Percentiles rank a stretch among this genome's conserved stretches.
Evolutionary conservation across 495 filamentous ascomycete species (phyloP).

Genomic region (Penicillium odoratum): DNA sequence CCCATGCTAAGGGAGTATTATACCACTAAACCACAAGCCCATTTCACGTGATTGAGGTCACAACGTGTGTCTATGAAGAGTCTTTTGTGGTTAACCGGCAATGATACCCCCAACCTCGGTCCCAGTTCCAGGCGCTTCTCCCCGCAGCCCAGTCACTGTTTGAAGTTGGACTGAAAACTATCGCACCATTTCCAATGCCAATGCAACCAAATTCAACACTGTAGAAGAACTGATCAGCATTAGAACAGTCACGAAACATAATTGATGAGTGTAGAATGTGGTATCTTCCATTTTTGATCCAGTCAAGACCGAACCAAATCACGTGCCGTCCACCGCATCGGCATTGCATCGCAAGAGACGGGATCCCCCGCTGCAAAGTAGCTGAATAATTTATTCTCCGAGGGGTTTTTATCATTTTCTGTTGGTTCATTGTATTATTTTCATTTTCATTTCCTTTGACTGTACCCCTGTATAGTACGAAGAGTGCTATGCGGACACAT

Average conservation of each 20-base stretch:
- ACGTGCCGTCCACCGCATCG: neutral
- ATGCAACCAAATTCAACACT: too few species aligned
- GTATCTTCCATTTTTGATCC: neutral
- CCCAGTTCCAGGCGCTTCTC: too few species aligned
- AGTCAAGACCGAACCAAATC: neutral
- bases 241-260: too few species aligned
- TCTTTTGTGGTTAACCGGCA: too few species aligned
- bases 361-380: neutral
- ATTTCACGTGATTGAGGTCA: neutral
- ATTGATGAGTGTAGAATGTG: too few species aligned
- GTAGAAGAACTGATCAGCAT: too few species aligned
- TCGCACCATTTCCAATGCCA: too few species aligned
- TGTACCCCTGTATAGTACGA: neutral
- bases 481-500: neutral
- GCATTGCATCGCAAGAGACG: neutral
- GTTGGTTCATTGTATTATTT: neutral
- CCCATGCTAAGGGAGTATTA: conserved; percentile 50
- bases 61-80: too few species aligned
- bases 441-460: neutral
- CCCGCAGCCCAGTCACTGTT: too few species aligned
- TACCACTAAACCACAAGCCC: conserved; percentile 50
- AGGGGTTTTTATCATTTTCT: neutral
- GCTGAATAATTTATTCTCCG: neutral
- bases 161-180: too few species aligned
- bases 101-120: too few species aligned